phyloP scores from a whole-genome alignment of 306 rosid genomes.

The Sindora glabra region DNA sequence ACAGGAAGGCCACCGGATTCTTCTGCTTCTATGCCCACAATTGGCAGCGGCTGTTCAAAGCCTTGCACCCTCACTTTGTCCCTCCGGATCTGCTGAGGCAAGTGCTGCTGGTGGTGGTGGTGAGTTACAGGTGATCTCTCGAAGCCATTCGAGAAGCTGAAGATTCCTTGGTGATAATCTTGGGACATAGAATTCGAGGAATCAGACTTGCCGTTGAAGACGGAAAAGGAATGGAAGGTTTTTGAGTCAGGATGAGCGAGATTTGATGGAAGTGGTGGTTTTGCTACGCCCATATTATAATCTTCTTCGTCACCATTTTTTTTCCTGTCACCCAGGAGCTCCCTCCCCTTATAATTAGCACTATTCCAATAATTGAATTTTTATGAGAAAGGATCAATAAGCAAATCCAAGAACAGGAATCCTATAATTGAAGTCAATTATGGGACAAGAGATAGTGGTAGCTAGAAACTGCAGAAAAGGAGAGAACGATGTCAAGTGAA shows the following conservation, averaged over 20 bases:
- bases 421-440: slow-evolving; percentile 14
- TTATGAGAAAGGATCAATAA: slow-evolving; percentile 12
- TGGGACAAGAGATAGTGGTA: not conserved
- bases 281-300: slow-evolving; percentile 54
- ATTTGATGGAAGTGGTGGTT: slow-evolving; percentile 23
- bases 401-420: slow-evolving; percentile 23
- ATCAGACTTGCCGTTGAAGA: slow-evolving; percentile 15
- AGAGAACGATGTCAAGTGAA: no score
- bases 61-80: slow-evolving; percentile 70
- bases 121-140: slow-evolving; percentile 48
- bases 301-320: slow-evolving; percentile 24
- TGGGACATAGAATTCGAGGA: slow-evolving; percentile 84
- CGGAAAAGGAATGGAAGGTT: slow-evolving; percentile 12
- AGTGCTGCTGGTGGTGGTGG: slow-evolving; percentile 41
- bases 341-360: not conserved
- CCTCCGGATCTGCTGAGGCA: slow-evolving; percentile 86
- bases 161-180: slow-evolving; percentile 71
- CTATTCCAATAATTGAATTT: not conserved
- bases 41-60: slow-evolving; percentile 41
- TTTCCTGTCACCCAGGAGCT: not conserved
- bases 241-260: slow-evolving; percentile 23
- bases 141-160: slow-evolving; percentile 69
- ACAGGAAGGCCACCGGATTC: slow-evolving; percentile 45
- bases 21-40: slow-evolving; percentile 60
- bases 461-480: not conserved